Percentiles rank a stretch among this genome's conserved stretches.
Conservation (phyloP, 352 stramenopile species). For the Phytophthora litchii region DNA sequence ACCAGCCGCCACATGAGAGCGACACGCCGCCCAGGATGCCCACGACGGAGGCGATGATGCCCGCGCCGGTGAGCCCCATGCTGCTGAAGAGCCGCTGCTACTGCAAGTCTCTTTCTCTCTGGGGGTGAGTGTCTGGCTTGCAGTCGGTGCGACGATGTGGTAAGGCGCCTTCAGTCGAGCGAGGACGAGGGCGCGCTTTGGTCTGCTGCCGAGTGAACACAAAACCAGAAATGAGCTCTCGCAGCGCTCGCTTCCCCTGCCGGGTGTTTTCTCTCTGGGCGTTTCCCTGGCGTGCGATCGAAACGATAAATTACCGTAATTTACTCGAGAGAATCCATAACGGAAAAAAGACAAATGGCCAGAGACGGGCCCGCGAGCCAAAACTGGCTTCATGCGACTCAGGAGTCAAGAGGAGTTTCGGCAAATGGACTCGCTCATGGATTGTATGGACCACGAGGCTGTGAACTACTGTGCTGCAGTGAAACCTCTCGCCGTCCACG, state of each 20-base stretch:
- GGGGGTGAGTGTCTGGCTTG: conserved; percentile 4
- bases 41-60: conserved; percentile 81
- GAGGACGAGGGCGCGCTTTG: conserved; percentile 25
- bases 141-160: conserved; percentile 4
- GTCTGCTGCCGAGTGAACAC: conserved; percentile 47
- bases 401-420: conserved; percentile 23
- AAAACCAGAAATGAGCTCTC: conserved; percentile 66
- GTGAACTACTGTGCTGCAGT: background rate
- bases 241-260: conserved; percentile 11
- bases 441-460: too few relatives aligned
- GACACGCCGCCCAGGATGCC: conserved; percentile 82
- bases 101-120: conserved; percentile 4
- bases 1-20: conserved; percentile 88
- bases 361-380: conserved; percentile 13
- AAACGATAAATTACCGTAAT: conserved; percentile 38
- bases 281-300: conserved; percentile 35
- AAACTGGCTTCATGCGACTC: conserved; percentile 34
- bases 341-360: conserved; percentile 16
- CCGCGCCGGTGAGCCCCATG: conserved; percentile 55
- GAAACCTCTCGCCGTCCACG: background rate
- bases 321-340: conserved; percentile 34
- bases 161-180: conserved; percentile 31
- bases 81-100: conserved; percentile 31
- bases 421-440: background rate
- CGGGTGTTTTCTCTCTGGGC: conserved; percentile 25